Base-by-base conservation (phyloP, 768 basidiomycete species). In the Lactifluus echinatus region DNA sequence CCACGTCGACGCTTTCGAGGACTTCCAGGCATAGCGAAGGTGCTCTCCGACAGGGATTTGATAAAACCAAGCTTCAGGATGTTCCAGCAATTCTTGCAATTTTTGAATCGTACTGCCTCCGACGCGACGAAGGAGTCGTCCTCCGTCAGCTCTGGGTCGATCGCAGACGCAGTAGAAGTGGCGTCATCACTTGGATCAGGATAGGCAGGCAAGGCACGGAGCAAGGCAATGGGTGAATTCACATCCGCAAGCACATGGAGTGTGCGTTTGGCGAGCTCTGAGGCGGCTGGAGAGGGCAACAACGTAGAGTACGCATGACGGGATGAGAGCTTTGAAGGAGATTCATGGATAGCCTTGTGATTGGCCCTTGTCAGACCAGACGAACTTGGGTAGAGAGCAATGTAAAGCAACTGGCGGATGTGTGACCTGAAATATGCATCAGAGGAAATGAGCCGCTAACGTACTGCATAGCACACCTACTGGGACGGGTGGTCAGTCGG, bases 401-500 rank as follows among this genome's bases (percentile, higher is more conserved):
- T 57, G n/a, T 62, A 63, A 36, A 63, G 56, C 26, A 63, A 50
- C 29, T 63, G 60, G 7, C 63, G 63, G 17, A 63, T 24, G 55
- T 63, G 63, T 23, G 63, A 55, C 44, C 63, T 63, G 34, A 11
- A 0, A 37, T 24, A 17, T 8, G 29, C 6, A 14, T 29, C 3
- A 37, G 31, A 19, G 34, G 49, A 55, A 49, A 23, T 34, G 28
- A 49, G 29, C n/a, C 5, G 21, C 45, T 31, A 31, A 39, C 4
- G 40, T 29, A 37, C 3, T 11, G 2, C 3, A 17, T n/a, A 47
- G 8, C 11, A 39, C 3, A 72, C 84, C 66, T 67, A 86, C 87
- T 72, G 65, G 11, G 79, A 77, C 8, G 86, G 87, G 50, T 70
- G 80, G 68, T 76, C 76, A 24, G 75, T 71, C n/a, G 76, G 66